Evolutionary conservation across 2,329 filamentous ascomycete species (phyloP), one percentile per base, ranked within the genome.

Genomic region (Nigrospora oryzae): DNA sequence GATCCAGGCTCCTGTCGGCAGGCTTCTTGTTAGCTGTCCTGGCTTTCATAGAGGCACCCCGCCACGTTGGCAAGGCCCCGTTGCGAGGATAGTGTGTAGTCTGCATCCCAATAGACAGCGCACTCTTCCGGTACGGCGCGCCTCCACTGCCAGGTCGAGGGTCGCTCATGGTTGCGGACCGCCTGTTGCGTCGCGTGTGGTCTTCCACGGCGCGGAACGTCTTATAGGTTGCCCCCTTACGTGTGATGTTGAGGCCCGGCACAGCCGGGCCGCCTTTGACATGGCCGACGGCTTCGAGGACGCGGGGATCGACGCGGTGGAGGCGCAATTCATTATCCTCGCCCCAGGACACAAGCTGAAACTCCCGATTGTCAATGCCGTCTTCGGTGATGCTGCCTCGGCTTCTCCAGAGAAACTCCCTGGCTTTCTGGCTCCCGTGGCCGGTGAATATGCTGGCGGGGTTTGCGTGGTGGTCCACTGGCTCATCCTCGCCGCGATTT

Each of bases 311-410:
- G 16, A 89, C 76, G 40, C 81, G 82, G 58, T 95, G 86, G 28
- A 96, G 71, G 40, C 86, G 83, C 30, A 96, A 70, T 56, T 89
- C 79, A 52, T 85, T 86, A 61, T 96, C 91, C 40, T 86, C 83
- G 23, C 89, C 89, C 90, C 90, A 96, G 0, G 90, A 90, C 0
- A 96, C 87, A 15, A 96, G 73, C 62, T 96, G 90, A 51, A 95
- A 96, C 43, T 96, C 90, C 54, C 91, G 80, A 49, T 89, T 73
- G 56, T 96, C 90, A 38, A 84, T 66, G n/a, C 77, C 75, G 44
- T 88, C 78, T 14, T 79, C 75, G 15, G 77, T 75, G 16, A 83
- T 72, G 14, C 66, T 66, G 34, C 90, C 90, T 45, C 90, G 80
- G 40, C 80, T 79, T 60, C 90, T 78, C 90, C 90, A 96, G 11